Percentiles rank a stretch among this genome's conserved stretches.
These are phyloP conservation scores for Oxytropis ochrocephala DNA, from an alignment of 306 rosid genomes.

Conservation along the genomic window DNA sequence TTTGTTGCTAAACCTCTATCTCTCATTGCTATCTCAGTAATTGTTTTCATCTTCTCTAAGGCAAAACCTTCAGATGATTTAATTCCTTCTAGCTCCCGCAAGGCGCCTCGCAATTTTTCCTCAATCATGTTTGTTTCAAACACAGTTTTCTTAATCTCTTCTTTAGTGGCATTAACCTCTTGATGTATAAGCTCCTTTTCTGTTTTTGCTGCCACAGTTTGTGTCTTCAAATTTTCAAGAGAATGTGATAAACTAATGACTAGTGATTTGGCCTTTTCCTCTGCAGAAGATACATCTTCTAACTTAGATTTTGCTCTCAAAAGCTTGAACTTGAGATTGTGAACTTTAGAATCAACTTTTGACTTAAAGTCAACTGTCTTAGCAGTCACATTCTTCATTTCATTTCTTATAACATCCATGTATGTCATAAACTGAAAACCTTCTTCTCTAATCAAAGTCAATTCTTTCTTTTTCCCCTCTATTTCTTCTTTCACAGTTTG, in stretches of 20 bases:
- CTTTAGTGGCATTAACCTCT: constrained; percentile 39
- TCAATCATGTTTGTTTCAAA: constrained; percentile 43
- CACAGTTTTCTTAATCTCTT: constrained; percentile 42
- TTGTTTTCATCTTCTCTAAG: constrained; percentile 48
- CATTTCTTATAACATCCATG: constrained; percentile 71
- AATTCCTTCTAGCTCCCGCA: constrained; percentile 51
- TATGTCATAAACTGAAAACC: constrained; percentile 70
- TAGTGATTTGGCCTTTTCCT: constrained; percentile 51
- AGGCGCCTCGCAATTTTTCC: constrained; percentile 27
- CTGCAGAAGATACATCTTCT: constrained; percentile 60
- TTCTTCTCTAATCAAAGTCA: constrained; percentile 54
- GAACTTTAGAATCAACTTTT: constrained; percentile 11
- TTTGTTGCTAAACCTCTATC: constrained; percentile 44
- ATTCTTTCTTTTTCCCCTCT: constrained; percentile 51
- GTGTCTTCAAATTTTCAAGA: constrained; percentile 42
- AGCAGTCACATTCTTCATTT: constrained; percentile 42
- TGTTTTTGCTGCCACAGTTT: constrained; percentile 43
- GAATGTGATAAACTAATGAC: constrained; percentile 40
- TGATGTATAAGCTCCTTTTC: constrained; percentile 36
- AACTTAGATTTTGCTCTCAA: constrained; percentile 63
- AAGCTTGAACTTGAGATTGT: constrained; percentile 54
- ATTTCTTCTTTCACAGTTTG: constrained; percentile 40
- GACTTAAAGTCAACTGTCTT: constrained; percentile 31
- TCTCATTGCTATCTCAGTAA: constrained; percentile 44
- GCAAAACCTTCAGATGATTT: constrained; percentile 51